These are phyloP conservation scores for Fraxinus excelsior DNA, from an alignment of 257 asterid genomes.

Conservation along the genomic window DNA sequence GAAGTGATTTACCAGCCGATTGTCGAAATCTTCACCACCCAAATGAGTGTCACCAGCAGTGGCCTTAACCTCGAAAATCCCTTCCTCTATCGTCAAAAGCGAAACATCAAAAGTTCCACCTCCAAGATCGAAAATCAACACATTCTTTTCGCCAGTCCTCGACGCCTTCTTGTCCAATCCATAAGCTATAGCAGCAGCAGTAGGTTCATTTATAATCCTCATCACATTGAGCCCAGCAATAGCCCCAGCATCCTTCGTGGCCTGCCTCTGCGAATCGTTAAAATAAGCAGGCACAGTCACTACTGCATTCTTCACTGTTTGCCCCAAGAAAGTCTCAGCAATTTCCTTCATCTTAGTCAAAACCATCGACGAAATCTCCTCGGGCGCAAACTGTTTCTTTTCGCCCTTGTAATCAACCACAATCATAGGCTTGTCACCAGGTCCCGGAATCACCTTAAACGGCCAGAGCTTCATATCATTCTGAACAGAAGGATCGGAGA, in stretches of 20 bases:
- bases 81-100: background rate
- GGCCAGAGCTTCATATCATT: constrained; percentile 14
- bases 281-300: constrained; percentile 4
- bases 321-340: background rate
- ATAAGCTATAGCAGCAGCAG: constrained; percentile 1
- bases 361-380: constrained; percentile 4
- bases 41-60: constrained; percentile 2
- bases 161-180: constrained; percentile 3
- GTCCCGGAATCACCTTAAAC: constrained; percentile 3
- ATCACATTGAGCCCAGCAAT: background rate
- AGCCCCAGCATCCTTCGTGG: constrained; percentile 4
- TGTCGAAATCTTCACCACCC: constrained; percentile 7
- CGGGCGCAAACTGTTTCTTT: background rate
- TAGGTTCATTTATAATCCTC: background rate
- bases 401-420: constrained; percentile 8
- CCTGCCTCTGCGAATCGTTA: constrained; percentile 6
- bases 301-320: background rate
- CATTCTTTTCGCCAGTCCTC: background rate
- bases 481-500: constrained; percentile 4
- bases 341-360: constrained; percentile 6
- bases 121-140: constrained; percentile 1
- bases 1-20: background rate
- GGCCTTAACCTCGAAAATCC: constrained; percentile 1
- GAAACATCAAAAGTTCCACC: constrained; percentile 7
- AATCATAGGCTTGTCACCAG: background rate